These are phyloP conservation scores for Cunninghamia lanceolata DNA, from an alignment of 75 land plant genomes.

Conservation along the genomic window DNA sequence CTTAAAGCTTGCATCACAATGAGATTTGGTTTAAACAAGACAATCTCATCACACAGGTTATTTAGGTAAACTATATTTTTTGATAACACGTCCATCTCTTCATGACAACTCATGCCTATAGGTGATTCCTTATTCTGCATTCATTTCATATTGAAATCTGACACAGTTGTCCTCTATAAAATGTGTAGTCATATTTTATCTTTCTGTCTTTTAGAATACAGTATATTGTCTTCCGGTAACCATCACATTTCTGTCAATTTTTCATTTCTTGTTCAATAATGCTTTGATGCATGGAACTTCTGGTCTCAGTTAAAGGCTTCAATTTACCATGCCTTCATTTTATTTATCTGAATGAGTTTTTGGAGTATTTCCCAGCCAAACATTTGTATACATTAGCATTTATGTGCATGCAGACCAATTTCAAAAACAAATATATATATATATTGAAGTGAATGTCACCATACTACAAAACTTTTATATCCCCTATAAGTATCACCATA, in stretches of 20 bases:
- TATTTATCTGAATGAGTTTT: no score
- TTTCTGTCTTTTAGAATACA: background rate
- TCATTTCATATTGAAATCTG: background rate
- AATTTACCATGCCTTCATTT: background rate
- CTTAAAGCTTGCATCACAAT: no score
- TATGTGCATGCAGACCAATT: no score
- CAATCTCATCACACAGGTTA: no score
- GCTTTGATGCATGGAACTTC: background rate
- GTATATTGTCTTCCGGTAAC: background rate
- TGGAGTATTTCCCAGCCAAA: background rate
- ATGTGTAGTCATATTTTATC: background rate
- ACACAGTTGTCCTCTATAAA: background rate
- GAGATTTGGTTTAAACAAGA: no score
- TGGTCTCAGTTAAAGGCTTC: background rate
- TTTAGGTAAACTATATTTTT: no score
- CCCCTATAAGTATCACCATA: background rate
- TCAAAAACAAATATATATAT: background rate
- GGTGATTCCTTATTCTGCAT: no score
- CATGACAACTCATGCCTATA: no score
- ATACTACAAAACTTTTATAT: background rate
- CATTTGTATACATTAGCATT: background rate
- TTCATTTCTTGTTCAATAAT: background rate
- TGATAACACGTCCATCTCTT: no score
- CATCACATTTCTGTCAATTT: background rate
- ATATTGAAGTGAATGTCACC: background rate